A percentile compares a stretch with the other conserved stretches of the same genome.
phyloP scores from a whole-genome alignment of 257 asterid genomes.

The Solanum tarijense region DNA sequence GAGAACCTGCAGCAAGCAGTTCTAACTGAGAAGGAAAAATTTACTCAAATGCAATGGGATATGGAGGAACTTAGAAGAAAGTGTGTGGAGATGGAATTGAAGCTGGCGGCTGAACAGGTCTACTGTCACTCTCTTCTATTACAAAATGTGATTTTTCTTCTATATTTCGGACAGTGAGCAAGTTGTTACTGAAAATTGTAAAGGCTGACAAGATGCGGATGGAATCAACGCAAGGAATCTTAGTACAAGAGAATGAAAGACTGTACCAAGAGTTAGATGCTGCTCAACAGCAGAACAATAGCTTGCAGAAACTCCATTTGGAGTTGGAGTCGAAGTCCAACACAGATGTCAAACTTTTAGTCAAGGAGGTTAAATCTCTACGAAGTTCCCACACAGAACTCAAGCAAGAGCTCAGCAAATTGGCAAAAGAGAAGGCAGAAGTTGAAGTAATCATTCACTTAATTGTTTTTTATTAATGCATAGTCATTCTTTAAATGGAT shows the following conservation, averaged over 20 bases:
- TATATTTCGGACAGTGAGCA: not conserved
- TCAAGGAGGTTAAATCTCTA: slow-evolving; percentile 55
- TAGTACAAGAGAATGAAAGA: slow-evolving; percentile 33
- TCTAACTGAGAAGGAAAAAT: slow-evolving; percentile 36
- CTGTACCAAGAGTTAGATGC: slow-evolving; percentile 36
- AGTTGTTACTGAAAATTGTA: slow-evolving; percentile 4
- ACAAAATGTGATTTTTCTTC: not conserved
- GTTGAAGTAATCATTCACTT: slow-evolving; percentile 25
- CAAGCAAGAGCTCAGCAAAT: slow-evolving; percentile 38
- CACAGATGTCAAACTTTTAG: slow-evolving; percentile 39
- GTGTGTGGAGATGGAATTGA: slow-evolving; percentile 43
- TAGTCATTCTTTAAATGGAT: not conserved
- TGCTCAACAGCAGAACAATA: slow-evolving; percentile 32
- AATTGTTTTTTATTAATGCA: not conserved
- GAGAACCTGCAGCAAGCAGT: slow-evolving; percentile 53
- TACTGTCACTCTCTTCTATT: slow-evolving; percentile 6
- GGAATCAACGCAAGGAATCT: slow-evolving; percentile 20
- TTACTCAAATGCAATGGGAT: slow-evolving; percentile 59
- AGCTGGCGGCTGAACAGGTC: slow-evolving; percentile 46
- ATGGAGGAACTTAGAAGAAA: slow-evolving; percentile 53
- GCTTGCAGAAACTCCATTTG: slow-evolving; percentile 32
- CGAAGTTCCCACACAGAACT: slow-evolving; percentile 46
- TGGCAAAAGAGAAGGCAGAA: slow-evolving; percentile 36
- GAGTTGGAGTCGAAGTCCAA: slow-evolving; percentile 41
- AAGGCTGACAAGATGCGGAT: slow-evolving; percentile 36